Percentiles rank a stretch among this genome's conserved stretches.
phyloP scores from a whole-genome alignment of 2,329 filamentous ascomycete genomes.

The Xylariaceae sp. region DNA sequence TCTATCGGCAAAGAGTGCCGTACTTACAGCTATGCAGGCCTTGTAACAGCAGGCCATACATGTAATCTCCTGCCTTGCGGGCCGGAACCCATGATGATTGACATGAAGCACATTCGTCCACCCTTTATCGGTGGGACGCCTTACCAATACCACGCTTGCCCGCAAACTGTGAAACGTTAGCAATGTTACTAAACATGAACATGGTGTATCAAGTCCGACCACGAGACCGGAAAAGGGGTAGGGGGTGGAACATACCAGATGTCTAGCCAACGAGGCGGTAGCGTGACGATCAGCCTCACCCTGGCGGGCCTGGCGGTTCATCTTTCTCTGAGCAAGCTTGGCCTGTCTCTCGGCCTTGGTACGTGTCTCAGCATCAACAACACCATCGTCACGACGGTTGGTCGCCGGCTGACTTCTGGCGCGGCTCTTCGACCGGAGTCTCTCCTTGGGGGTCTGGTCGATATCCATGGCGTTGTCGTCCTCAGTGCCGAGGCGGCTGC shows the following conservation, averaged over 20 bases:
- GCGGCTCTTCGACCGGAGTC: conserved; percentile 68
- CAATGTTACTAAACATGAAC: conserved; percentile 9
- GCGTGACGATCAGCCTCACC: conserved; percentile 94
- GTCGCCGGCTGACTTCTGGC: conserved; percentile 54
- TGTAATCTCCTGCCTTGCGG: background rate
- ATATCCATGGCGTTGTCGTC: conserved; percentile 73
- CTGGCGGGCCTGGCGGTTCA: conserved; percentile 96
- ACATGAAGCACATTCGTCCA: background rate
- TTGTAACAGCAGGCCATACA: background rate
- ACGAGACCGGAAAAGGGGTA: background rate
- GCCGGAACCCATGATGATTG: background rate
- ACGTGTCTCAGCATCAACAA: conserved; percentile 60
- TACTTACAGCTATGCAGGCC: conserved; percentile 1
- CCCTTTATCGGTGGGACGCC: conserved; percentile 62
- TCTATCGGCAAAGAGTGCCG: background rate
- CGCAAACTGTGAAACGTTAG: conserved; percentile 55
- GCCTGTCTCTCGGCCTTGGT: conserved; percentile 78
- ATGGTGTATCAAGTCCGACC: background rate
- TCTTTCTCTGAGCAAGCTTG: conserved; percentile 94
- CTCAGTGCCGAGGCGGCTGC: conserved; percentile 57
- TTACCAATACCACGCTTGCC: conserved; percentile 95
- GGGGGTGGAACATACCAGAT: conserved; percentile 59
- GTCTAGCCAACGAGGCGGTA: conserved; percentile 75
- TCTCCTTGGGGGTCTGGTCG: conserved; percentile 52
- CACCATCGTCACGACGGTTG: conserved; percentile 72